Evolutionary conservation across 2,329 filamentous ascomycete genomes (phyloP).

Genomic region (Alternaria sp.): DNA sequence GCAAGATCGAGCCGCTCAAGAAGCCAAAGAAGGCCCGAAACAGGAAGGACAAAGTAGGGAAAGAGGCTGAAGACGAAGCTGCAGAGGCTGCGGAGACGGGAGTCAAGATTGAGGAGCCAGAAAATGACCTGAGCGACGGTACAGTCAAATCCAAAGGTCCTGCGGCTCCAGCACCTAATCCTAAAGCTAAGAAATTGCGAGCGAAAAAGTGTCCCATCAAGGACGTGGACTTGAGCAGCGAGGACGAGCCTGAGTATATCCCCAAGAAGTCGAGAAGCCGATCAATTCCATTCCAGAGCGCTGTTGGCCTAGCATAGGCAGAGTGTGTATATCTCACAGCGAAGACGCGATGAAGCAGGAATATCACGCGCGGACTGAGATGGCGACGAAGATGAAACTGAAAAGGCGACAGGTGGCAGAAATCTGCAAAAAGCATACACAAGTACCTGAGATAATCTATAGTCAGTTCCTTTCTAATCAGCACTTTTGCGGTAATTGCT

Average conservation of each 20-base stretch:
- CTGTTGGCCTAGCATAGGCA: neutral
- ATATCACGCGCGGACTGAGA: neutral
- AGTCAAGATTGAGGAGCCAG: neutral
- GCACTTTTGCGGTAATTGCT: neutral
- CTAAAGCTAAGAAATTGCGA: slow-evolving; percentile 3
- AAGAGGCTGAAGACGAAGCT: slow-evolving; percentile 2
- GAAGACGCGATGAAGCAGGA: neutral
- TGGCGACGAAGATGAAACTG: neutral
- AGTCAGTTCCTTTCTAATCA: neutral
- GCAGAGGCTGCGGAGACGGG: neutral
- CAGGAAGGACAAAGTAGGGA: slow-evolving; percentile 30
- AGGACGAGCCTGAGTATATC: slow-evolving; percentile 20
- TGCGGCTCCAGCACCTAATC: neutral
- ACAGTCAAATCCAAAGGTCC: neutral
- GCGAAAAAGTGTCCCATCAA: slow-evolving; percentile 23
- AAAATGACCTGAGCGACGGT: neutral
- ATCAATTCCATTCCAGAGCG: slow-evolving; percentile 3
- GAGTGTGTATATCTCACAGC: neutral
- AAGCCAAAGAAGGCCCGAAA: slow-evolving; percentile 35
- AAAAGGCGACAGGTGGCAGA: neutral
- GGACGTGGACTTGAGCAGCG: slow-evolving; percentile 10
- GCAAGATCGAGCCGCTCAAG: slow-evolving; percentile 31
- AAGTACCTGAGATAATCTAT: neutral
- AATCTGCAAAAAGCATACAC: neutral
- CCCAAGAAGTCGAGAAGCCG: slow-evolving; percentile 28